A percentile compares a stretch with the other conserved stretches of the same genome.
Evolutionary conservation across 2,329 filamentous ascomycete species (phyloP).

Genomic region (Apiospora sp.): DNA sequence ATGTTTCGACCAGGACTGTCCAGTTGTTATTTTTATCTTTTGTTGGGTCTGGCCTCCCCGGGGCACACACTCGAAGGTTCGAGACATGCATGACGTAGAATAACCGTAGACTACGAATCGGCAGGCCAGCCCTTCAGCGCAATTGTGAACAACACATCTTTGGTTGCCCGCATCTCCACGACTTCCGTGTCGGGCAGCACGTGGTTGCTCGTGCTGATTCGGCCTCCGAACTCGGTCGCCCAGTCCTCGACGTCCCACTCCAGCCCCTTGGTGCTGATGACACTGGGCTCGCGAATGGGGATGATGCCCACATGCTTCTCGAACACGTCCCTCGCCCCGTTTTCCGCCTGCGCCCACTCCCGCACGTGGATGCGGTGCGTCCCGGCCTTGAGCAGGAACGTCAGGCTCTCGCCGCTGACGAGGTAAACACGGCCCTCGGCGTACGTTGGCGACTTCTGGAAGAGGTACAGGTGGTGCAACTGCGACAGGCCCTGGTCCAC

Average conservation of each 20-base stretch:
- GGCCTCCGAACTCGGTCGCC: constrained; percentile 77
- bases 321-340: constrained; percentile 56
- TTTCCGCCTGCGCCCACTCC: constrained; percentile 42
- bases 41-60: neutral
- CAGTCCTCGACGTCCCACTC: constrained; percentile 92
- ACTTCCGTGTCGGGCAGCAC: constrained; percentile 65
- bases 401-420: constrained; percentile 81
- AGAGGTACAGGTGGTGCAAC: constrained; percentile 81
- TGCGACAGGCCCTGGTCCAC: constrained; percentile 93
- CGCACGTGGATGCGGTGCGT: constrained; percentile 73
- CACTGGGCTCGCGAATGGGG: constrained; percentile 78
- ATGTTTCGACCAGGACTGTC: neutral
- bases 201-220: constrained; percentile 83
- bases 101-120: neutral
- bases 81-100: constrained; percentile 1
- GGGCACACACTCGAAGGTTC: neutral
- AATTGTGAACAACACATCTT: constrained; percentile 77
- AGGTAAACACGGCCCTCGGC: constrained; percentile 73
- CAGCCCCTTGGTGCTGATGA: constrained; percentile 81
- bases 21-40: neutral
- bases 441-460: constrained; percentile 58
- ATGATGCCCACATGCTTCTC: constrained; percentile 86
- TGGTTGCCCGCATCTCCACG: constrained; percentile 69
- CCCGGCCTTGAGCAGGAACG: constrained; percentile 78
- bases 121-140: constrained; percentile 55